Conservation (phyloP, 2,329 filamentous ascomycete genomes). For the Tolypocladium nubicola region DNA sequence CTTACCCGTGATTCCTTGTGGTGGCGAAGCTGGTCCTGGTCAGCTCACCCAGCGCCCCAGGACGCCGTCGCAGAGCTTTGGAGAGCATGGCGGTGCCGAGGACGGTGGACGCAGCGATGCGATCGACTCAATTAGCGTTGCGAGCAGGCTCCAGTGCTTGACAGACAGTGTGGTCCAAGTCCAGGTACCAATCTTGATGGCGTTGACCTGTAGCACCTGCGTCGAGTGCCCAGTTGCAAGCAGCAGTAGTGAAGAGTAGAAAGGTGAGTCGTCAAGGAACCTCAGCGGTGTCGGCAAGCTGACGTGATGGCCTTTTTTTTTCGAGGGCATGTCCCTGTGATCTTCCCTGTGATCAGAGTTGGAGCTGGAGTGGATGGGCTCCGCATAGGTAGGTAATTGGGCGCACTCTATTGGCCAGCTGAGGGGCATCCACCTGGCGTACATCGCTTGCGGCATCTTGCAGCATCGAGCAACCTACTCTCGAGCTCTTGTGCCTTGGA, state of each 20-base stretch:
- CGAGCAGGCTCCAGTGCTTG: too few relatives aligned
- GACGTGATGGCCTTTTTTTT: slow-evolving; percentile 14
- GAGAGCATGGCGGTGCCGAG: slow-evolving; percentile 8
- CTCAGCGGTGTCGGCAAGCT: slow-evolving; percentile 1
- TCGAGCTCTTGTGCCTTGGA: not conserved
- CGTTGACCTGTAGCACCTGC: not conserved
- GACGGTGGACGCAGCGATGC: not conserved
- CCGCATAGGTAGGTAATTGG: not conserved
- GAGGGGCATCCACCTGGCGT: not conserved
- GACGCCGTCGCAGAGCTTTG: slow-evolving; percentile 7
- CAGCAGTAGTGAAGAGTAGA: not conserved
- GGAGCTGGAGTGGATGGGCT: not conserved
- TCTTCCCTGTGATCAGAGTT: slow-evolving; percentile 21
- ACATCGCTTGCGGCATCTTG: not conserved
- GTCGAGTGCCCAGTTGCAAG: not conserved
- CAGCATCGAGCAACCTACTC: not conserved
- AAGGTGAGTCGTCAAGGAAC: not conserved
- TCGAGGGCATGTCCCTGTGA: slow-evolving; percentile 16
- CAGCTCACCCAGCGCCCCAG: slow-evolving; percentile 4
- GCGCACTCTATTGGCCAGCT: not conserved
- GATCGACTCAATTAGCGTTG: not conserved
- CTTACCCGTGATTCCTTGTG: slow-evolving; percentile 7
- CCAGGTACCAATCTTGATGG: not conserved
- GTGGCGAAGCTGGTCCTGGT: slow-evolving; percentile 6
- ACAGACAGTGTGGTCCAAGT: not conserved